phyloP scores from a whole-genome alignment of 768 basidiomycete species.

The Lentinula aciculospora region DNA sequence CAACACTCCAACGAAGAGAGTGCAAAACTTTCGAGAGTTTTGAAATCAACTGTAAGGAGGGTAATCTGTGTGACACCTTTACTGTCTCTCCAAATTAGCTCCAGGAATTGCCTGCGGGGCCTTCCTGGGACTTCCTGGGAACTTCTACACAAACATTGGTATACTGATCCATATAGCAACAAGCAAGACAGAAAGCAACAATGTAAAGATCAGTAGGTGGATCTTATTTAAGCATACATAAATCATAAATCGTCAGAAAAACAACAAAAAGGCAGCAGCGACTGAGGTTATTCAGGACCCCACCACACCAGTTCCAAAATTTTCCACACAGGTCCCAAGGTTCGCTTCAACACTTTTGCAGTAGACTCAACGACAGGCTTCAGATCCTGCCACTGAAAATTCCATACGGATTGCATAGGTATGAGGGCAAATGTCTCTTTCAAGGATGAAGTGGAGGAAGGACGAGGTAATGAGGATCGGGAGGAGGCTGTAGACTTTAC shows the following conservation, averaged over 20 bases:
- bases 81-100: no score
- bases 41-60: no score
- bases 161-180: neutral
- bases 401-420: neutral
- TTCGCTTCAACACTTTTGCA: neutral
- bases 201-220: neutral
- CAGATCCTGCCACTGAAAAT: constrained; percentile 3
- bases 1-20: no score
- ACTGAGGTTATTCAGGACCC: neutral
- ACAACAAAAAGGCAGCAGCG: neutral
- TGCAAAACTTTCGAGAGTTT: no score
- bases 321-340: neutral
- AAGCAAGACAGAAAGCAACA: neutral
- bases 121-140: no score
- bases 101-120: no score
- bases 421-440: neutral
- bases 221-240: neutral
- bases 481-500: neutral
- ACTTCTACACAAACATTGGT: no score
- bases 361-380: neutral
- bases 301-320: neutral
- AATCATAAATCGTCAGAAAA: neutral
- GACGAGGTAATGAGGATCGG: neutral
- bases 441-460: neutral
- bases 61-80: no score